A percentile compares a stretch with the other conserved stretches of the same genome.
Evolutionary conservation across 768 basidiomycete species (phyloP).

Genomic region (Mycena sanguinolenta): DNA sequence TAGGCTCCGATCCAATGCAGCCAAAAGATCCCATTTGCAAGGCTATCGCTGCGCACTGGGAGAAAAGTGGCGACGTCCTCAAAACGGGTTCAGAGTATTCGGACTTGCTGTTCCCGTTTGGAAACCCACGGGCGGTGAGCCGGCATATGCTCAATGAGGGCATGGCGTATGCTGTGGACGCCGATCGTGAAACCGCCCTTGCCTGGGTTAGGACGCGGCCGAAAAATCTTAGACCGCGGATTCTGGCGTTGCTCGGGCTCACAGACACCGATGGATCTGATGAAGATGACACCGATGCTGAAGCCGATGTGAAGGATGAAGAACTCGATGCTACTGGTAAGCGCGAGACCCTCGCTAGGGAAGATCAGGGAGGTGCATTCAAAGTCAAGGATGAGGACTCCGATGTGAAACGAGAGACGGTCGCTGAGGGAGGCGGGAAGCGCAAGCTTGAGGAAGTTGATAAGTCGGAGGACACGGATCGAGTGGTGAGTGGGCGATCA

Average conservation of each 20-base stretch:
- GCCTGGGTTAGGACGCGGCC: conserved; percentile 21
- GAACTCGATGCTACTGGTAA: not conserved
- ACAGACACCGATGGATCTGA: not conserved
- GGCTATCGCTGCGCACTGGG: conserved; percentile 25
- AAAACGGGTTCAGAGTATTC: conserved; percentile 22
- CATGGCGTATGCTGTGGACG: not conserved
- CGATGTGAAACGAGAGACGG: too few species aligned
- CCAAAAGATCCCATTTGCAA: conserved; percentile 18
- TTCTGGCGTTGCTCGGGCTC: conserved; percentile 21
- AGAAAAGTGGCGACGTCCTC: conserved; percentile 21
- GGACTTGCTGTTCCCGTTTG: conserved; percentile 27
- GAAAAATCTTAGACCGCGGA: not conserved
- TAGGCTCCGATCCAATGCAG: conserved; percentile 25
- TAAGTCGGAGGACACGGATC: not conserved
- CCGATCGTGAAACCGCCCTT: conserved; percentile 18
- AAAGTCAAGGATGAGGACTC: too few species aligned
- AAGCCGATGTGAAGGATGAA: conserved; percentile 5
- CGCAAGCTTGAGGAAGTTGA: too few species aligned
- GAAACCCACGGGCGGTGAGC: conserved; percentile 27
- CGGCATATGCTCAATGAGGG: conserved; percentile 30
- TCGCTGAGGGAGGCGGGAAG: too few species aligned
- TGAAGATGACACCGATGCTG: not conserved
- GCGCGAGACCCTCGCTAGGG: not conserved
- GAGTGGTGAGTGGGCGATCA: not conserved
- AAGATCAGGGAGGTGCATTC: too few species aligned